These are phyloP conservation scores for Parietaria judaica DNA, from an alignment of 306 rosid genomes.

Conservation along the genomic window DNA sequence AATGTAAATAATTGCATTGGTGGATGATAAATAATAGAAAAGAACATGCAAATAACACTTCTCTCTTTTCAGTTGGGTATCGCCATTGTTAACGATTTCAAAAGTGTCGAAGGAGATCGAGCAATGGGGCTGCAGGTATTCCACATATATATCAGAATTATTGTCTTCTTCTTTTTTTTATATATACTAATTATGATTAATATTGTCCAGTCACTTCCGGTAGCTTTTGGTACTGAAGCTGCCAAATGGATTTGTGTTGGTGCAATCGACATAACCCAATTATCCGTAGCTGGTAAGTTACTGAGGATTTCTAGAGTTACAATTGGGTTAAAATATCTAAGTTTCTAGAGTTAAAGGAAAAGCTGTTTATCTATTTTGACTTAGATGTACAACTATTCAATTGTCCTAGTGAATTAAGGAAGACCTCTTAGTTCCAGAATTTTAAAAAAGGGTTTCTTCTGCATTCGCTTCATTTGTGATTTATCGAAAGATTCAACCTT, in stretches of 20 bases:
- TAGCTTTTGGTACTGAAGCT: slow-evolving; percentile 92
- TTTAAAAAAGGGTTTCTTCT: no score
- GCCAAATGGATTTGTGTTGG: slow-evolving; percentile 99
- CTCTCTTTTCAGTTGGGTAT: slow-evolving; percentile 65
- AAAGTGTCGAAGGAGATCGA: slow-evolving; percentile 96
- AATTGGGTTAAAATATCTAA: no score
- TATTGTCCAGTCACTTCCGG: slow-evolving; percentile 81
- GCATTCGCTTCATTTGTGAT: not conserved
- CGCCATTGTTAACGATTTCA: slow-evolving; percentile 95
- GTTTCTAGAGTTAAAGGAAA: no score
- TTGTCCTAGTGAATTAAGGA: no score
- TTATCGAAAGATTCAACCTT: no score
- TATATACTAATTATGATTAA: slow-evolving; percentile 23
- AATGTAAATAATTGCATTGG: slow-evolving; percentile 9
- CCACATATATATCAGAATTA: slow-evolving; percentile 1
- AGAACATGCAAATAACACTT: not conserved
- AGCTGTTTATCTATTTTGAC: no score
- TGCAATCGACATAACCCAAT: slow-evolving; percentile 87
- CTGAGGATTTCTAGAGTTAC: not conserved
- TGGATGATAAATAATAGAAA: not conserved
- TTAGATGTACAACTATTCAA: no score
- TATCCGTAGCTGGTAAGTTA: slow-evolving; percentile 69
- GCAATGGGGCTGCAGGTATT: slow-evolving; percentile 94
- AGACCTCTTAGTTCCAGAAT: no score
- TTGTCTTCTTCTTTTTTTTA: slow-evolving; percentile 10